phyloP scores from a whole-genome alignment of 2,329 filamentous ascomycete genomes.

The Trichoderma hamatum region DNA sequence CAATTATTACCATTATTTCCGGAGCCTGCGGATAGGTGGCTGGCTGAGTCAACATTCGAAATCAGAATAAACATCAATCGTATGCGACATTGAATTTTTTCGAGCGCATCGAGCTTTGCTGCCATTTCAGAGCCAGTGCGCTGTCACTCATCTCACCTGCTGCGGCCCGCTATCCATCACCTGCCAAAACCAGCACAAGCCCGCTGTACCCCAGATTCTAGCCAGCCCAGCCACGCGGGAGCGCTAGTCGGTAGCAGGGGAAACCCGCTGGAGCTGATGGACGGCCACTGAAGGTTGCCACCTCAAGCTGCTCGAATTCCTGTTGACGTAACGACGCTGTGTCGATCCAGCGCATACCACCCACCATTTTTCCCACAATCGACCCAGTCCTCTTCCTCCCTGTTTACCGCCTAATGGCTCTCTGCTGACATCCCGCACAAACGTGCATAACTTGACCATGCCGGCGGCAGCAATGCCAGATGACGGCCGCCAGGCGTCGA shows the following conservation, averaged over 20 bases:
- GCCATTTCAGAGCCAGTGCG: not conserved
- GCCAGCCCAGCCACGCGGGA: slow-evolving; percentile 20
- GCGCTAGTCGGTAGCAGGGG: slow-evolving; percentile 19
- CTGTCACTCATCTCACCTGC: not conserved
- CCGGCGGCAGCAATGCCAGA: slow-evolving; percentile 29
- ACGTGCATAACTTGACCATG: slow-evolving; percentile 20
- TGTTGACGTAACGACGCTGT: slow-evolving; percentile 24
- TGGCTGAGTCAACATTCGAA: not conserved
- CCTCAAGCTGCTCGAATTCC: slow-evolving; percentile 9
- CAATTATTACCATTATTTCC: not conserved
- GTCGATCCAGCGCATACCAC: slow-evolving; percentile 1
- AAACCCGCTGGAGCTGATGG: slow-evolving; percentile 13
- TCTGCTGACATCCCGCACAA: slow-evolving; percentile 17
- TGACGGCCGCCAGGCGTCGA: slow-evolving; percentile 28
- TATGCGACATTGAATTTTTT: not conserved
- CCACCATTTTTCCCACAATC: not conserved
- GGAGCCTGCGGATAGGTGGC: not conserved
- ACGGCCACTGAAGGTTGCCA: not conserved
- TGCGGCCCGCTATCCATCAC: not conserved
- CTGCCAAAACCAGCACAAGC: slow-evolving; percentile 21
- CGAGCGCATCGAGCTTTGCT: not conserved
- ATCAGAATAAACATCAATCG: not conserved
- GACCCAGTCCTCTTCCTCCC: slow-evolving; percentile 5
- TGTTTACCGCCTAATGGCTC: slow-evolving; percentile 3
- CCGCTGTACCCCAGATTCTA: slow-evolving; percentile 26